Evolutionary conservation across 345 rosid genomes (phyloP).

Genomic region (Melaleuca alternifolia): DNA sequence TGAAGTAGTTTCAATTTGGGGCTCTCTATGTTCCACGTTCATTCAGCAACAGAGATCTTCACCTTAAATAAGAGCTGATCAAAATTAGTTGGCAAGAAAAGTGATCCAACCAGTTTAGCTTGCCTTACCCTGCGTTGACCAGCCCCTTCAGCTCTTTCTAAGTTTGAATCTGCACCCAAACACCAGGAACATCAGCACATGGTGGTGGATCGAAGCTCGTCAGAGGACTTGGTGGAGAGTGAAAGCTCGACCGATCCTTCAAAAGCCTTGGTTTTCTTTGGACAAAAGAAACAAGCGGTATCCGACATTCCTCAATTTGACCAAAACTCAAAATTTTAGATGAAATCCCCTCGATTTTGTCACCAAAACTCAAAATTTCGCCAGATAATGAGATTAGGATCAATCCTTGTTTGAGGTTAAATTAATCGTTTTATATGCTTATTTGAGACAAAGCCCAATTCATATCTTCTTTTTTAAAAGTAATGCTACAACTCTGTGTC

Average conservation of each 20-base stretch:
- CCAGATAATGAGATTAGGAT: fast-evolving
- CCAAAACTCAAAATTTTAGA: background rate
- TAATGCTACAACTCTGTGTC: background rate
- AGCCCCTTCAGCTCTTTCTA: too few species aligned
- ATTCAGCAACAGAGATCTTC: background rate
- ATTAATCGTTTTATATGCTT: fast-evolving
- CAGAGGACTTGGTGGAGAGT: slow-evolving; percentile 18
- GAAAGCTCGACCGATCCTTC: slow-evolving; percentile 2
- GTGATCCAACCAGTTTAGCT: too few species aligned
- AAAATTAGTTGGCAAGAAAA: too few species aligned
- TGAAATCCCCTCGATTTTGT: background rate
- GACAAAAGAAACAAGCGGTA: slow-evolving; percentile 26
- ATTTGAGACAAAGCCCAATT: too few species aligned
- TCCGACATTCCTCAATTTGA: background rate
- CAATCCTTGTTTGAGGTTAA: background rate
- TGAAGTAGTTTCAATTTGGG: background rate
- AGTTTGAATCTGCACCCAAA: too few species aligned
- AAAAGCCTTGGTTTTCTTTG: slow-evolving; percentile 16
- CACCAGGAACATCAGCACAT: slow-evolving; percentile 27
- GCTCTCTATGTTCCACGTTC: background rate
- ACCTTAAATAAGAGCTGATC: background rate
- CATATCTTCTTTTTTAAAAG: background rate
- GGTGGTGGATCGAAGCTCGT: slow-evolving; percentile 31
- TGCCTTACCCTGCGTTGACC: too few species aligned
- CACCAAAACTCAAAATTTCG: fast-evolving